Conservation (phyloP, 768 basidiomycete species). For the Mycena galopus region DNA sequence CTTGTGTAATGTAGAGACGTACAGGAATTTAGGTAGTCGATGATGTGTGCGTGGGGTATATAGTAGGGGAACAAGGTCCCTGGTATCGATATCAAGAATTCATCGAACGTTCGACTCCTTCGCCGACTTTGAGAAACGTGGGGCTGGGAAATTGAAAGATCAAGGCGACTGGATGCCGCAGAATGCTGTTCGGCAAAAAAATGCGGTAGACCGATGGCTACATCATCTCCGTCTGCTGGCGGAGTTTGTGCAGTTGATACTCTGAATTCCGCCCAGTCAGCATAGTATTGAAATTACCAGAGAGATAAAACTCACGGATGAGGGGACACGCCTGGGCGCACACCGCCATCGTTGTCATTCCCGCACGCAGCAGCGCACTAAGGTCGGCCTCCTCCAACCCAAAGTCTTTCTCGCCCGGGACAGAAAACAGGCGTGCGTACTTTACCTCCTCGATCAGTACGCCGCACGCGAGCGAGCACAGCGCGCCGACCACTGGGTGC, state of each 20-base stretch:
- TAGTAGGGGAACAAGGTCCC: no score
- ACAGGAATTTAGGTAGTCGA: no score
- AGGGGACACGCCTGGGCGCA: background rate
- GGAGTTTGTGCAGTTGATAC: background rate
- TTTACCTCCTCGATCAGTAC: constrained; percentile 2
- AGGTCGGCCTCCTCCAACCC: background rate
- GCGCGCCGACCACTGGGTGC: background rate
- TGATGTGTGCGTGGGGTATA: no score
- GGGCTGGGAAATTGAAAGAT: no score
- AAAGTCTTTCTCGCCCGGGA: background rate
- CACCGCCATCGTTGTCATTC: background rate
- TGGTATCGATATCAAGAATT: no score
- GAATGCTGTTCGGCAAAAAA: no score
- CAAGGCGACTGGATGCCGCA: no score
- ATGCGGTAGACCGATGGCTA: no score
- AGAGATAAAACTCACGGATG: background rate
- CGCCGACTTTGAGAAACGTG: no score
- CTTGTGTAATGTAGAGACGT: no score
- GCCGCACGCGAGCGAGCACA: background rate
- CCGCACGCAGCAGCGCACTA: background rate
- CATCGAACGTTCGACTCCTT: no score
- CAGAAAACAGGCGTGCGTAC: background rate
- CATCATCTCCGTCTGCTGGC: background rate
- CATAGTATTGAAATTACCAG: no score
- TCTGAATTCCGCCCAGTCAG: background rate